Base-by-base conservation (phyloP, 345 rosid species). In the Physaria fendleri region DNA sequence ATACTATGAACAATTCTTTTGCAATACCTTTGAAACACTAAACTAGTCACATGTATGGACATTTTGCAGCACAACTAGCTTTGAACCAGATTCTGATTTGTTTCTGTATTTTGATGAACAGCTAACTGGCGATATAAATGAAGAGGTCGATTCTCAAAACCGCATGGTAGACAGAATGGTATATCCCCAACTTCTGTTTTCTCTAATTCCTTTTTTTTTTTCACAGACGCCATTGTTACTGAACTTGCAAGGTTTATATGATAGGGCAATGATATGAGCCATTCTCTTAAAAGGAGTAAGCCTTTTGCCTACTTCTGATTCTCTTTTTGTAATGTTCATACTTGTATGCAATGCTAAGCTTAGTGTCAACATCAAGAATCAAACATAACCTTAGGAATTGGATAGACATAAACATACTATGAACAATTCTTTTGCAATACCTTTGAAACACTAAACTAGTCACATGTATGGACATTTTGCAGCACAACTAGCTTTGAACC, bases 221-320 rank as follows among this genome's bases (percentile, higher is more conserved):
- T 46, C 53, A 10, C 8, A 39, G 12, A 41, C 5, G 38, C 24
- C 39, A 48, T 71, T 52, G 56, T 43, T 74, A 42, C 64, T 59
- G 12, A 33, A 28, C 46, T 54, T 61, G 18, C 14, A 38, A 54
- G 63, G 33, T 53, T 52, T 66, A 10, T 35, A 9, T 64, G 34
- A 68, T n/a, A 91, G 98, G 98, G 98, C 32, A 85, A 85, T 73
- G 95, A n/a, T n/a, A n/a, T n/a, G n/a, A n/a, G n/a, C n/a, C n/a
- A n/a, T n/a, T n/a, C n/a, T n/a, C n/a, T n/a, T n/a, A n/a, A n/a
- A n/a, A n/a, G n/a, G n/a, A n/a, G n/a, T n/a, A n/a, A n/a, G n/a
- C n/a, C n/a, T n/a, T n/a, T n/a, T n/a, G n/a, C n/a, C n/a, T n/a
- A n/a, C n/a, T n/a, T n/a, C n/a, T n/a, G n/a, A n/a, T n/a, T n/a